Base-by-base conservation (phyloP, 768 basidiomycete species). In the Hygrocybe coccinea region DNA sequence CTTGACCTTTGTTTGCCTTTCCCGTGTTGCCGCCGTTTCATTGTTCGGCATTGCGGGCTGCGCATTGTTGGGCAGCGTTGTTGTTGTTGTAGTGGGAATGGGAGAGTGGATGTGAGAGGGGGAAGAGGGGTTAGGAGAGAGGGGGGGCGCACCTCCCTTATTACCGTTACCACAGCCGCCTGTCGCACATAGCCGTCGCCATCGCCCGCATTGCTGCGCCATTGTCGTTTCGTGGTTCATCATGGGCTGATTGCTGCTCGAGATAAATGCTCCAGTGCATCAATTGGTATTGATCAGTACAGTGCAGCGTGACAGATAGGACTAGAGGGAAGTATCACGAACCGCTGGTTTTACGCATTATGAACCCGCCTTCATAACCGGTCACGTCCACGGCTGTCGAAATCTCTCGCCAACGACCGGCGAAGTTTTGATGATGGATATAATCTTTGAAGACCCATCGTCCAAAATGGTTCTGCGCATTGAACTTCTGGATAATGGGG, bases 381-480 rank as follows among this genome's bases (percentile, higher is more conserved):
- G 73, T 62, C 21, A 63, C 61, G 50, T 72, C 64, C 14, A 66
- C 62, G 22, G 66, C 64, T 1, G 76, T 81, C 38, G 67, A 66
- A 19, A 76, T 80, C 56, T 79, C 79, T 50, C 81, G 75, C 81
- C 81, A 81, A 17, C 78, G 71, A 35, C 81, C 81, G 36, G 79
- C 79, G 36, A 82, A 67, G 62, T 76, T 81, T 24, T 69, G 65
- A 59, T 71, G 73, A 50, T 82, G 73, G 44, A 82, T 55, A 60
- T 82, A 82, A 48, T 80, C 80, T 56, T 72, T 78, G 52, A 81
- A 81, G 50, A 82, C 63, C 78, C 75, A 82, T 24, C 66, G 73
- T 10, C 80, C 79, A 12, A 67, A 55, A 49, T 66, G 51, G 34
- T 52, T 60, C 47, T 70, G 60, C 2, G 48, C 63, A 22, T 69